Evolutionary conservation across 2,329 filamentous ascomycete species (phyloP), one percentile per base, ranked within the genome.

Genomic region (Botryotinia convoluta): DNA sequence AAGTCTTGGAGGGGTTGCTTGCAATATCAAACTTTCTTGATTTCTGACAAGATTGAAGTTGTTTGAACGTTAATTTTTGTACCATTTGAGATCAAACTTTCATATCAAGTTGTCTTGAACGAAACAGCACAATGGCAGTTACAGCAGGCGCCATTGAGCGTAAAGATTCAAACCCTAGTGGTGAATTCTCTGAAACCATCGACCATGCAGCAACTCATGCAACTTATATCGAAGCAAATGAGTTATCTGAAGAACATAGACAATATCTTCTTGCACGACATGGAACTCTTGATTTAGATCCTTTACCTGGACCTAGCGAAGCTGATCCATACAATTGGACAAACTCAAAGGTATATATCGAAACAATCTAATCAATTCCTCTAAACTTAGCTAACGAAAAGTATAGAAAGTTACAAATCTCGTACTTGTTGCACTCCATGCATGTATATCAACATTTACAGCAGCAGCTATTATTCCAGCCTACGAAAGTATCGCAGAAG

Each of bases 241-340:
- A 26, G 14, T 44, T 74, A 14, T 73, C 73, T 10, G 48, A 64
- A 61, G 72, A 71, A 29, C 72, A 74, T 51, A 67, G n/a, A 45
- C 48, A 74, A n/a, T 74, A 74, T 35, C 59, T 74, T 39, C 67
- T 74, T 26, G 20, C 37, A 26, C 72, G 68, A 63, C 74, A 74
- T 74, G 72, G 74, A 16, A 74, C 62, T 57, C 57, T 73, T 22
- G 67, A 74, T 44, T 16, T 74, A 48, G 74, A 74, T 71, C 74
- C 74, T n/a, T 12, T 74, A 26, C 74, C 74, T 18, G 57, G 67
- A 44, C 29, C n/a, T 8, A 70, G 67, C 5, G 67, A 60, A 9
- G 85, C 84, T 9, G 86, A 88, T 78, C 87, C 86, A 1, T 87
- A 86, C 77, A 88, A 88, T 75, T 88, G 86, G 86, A 83, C 85